Base-by-base conservation (phyloP, 1,284 basidiomycete species). In the Omphalotus olearius region DNA sequence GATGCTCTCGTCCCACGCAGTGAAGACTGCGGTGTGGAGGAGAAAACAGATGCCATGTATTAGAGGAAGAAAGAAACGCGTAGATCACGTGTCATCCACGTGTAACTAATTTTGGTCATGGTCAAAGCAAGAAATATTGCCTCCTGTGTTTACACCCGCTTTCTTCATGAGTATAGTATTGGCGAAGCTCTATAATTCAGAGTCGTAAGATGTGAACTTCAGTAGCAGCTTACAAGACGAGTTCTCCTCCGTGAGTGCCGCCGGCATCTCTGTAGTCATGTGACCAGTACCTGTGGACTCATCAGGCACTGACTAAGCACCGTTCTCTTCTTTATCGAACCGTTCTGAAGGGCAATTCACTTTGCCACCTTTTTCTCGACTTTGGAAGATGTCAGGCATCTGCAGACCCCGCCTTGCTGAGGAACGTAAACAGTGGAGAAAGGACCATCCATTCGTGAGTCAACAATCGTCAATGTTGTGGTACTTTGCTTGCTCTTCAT, bases 381-480 rank as follows among this genome's bases (percentile, higher is more conserved):
- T 25, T 28, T 28, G 20, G 17, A 45, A 6, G 10, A 83, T 93
- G 91, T 82, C 91, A 57, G 82, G 90, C 56, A 86, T 94, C 61
- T 88, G 92, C 67, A 79, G 91, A 65, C 83, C 87, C 37, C 83
- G 93, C 62, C 78, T 97, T 16, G 83, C 94, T 33, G 97, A 99
- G 71, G 97, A 99, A 72, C 85, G 97, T 63, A 99, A 99, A 73
- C 93, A 97, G 64, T 99, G 97, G 97, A 75, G 97, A 57, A 98
- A 96, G 69, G 97, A 99, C 63, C 97, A 99, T 71, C 97, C 97
- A 45, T 98, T 97, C 64, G 96, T 98, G 70, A 69, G 93, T 83
- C 55, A 23, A 54, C 39, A 20, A 47, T 51, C 50, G 30, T 49
- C 37, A 18, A 11, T 38, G 17, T 9, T 38, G 26, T 28, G 16